These are phyloP conservation scores for Symbiodinium natans DNA, from an alignment of 73 alveolate species.

Conservation along the genomic window DNA sequence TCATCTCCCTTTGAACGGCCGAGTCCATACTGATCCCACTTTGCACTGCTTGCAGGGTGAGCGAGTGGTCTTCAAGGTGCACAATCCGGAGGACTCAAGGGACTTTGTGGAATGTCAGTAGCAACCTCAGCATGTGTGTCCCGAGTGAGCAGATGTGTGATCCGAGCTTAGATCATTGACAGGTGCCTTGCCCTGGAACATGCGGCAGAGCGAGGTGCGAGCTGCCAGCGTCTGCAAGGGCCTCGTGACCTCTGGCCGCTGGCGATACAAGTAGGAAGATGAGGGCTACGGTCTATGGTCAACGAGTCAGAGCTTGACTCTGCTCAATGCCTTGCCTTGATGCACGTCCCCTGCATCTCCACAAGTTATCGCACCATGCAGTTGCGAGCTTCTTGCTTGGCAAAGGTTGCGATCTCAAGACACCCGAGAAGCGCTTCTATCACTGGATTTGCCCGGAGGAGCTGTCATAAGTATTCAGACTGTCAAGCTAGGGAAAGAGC, in stretches of 20 bases:
- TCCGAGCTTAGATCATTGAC: background rate
- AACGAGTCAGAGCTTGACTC: too few species aligned
- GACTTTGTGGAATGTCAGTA: background rate
- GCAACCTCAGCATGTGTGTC: background rate
- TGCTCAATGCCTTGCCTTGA: too few species aligned
- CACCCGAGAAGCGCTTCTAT: background rate
- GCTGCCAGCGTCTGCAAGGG: background rate
- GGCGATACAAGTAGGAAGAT: background rate
- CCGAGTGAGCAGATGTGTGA: background rate
- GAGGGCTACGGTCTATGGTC: too few species aligned
- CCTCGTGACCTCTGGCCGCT: background rate
- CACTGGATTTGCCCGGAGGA: background rate
- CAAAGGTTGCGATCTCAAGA: constrained; percentile 7
- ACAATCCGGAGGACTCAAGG: background rate
- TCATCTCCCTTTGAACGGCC: background rate
- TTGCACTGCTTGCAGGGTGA: background rate
- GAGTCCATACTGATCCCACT: too few species aligned
- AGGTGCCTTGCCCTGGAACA: background rate
- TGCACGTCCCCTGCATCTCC: background rate
- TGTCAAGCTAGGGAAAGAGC: too few species aligned
- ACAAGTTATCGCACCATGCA: too few species aligned
- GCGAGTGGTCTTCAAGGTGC: background rate
- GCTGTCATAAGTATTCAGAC: too few species aligned
- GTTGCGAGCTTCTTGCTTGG: background rate
- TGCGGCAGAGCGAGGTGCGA: background rate